phyloP scores from a whole-genome alignment of 2,329 filamentous ascomycete genomes.

The Periconia macrospinosa region DNA sequence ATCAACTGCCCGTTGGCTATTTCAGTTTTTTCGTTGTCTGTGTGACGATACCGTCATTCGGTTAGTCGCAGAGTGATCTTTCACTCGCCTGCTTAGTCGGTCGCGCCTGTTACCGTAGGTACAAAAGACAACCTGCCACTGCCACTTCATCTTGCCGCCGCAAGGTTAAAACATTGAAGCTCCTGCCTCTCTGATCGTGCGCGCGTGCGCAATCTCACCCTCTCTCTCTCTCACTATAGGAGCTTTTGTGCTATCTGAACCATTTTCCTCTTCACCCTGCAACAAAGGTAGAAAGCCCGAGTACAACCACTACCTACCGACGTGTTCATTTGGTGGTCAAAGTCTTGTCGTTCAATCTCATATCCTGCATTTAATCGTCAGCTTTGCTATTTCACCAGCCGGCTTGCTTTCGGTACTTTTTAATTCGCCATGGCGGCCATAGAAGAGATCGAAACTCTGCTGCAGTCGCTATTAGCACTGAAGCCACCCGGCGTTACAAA shows the following conservation, averaged over 20 bases:
- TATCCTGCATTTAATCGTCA: slow-evolving; percentile 8
- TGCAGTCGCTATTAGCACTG: slow-evolving; percentile 87
- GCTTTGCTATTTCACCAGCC: slow-evolving; percentile 15
- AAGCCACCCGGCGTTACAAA: slow-evolving; percentile 95
- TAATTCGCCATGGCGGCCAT: slow-evolving; percentile 65
- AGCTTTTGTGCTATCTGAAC: background rate
- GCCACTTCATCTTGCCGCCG: background rate
- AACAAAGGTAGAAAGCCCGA: background rate
- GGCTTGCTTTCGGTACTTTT: slow-evolving; percentile 24
- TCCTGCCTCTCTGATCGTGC: background rate
- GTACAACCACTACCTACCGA: background rate
- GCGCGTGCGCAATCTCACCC: background rate
- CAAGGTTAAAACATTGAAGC: background rate
- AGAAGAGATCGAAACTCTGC: slow-evolving; percentile 84
- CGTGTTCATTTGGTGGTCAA: background rate
- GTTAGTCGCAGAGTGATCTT: background rate
- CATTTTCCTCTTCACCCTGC: background rate
- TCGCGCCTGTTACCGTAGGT: background rate
- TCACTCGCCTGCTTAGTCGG: background rate
- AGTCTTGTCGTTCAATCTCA: background rate
- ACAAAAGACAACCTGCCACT: background rate
- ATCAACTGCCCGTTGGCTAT: background rate
- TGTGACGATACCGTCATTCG: background rate
- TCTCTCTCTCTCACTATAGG: background rate
- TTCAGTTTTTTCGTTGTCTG: background rate